A percentile compares a stretch with the other conserved stretches of the same genome.
Conservation (phyloP, 176 grass and related monocot genomes). For the Zoysia pacifica region DNA sequence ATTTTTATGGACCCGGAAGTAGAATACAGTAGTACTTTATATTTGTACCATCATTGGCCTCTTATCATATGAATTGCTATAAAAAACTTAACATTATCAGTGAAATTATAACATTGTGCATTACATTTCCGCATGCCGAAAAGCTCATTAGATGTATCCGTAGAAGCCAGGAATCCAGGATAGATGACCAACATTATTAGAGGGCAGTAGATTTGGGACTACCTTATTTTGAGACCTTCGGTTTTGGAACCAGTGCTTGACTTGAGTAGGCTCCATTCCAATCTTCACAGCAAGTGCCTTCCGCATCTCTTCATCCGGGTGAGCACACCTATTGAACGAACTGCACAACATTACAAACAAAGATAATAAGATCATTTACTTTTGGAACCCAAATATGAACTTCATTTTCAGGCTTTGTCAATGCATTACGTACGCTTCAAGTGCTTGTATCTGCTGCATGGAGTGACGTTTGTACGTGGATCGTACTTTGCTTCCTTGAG, state of each 20-base stretch:
- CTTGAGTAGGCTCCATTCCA: neutral
- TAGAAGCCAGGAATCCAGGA: neutral
- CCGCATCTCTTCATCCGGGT: constrained; percentile 8
- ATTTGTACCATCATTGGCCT: neutral
- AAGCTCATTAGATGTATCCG: neutral
- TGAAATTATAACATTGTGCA: neutral
- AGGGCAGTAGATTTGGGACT: neutral
- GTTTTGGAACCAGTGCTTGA: constrained; percentile 52
- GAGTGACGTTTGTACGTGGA: neutral
- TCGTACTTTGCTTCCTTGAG: neutral
- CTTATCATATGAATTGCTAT: neutral
- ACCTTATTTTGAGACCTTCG: constrained; percentile 18
- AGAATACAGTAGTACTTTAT: neutral
- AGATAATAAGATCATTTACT: neutral
- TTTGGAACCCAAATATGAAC: neutral
- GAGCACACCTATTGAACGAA: neutral
- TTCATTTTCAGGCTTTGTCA: neutral
- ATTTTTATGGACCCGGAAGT: no score
- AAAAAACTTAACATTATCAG: neutral
- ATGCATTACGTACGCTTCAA: constrained; percentile 30
- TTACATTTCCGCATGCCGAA: neutral
- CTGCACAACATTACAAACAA: neutral
- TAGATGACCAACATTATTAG: neutral
- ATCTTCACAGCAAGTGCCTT: neutral
- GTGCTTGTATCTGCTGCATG: neutral